Base-by-base conservation (phyloP, 345 rosid genomes). In the Zanthoxylum bungeanum region DNA sequence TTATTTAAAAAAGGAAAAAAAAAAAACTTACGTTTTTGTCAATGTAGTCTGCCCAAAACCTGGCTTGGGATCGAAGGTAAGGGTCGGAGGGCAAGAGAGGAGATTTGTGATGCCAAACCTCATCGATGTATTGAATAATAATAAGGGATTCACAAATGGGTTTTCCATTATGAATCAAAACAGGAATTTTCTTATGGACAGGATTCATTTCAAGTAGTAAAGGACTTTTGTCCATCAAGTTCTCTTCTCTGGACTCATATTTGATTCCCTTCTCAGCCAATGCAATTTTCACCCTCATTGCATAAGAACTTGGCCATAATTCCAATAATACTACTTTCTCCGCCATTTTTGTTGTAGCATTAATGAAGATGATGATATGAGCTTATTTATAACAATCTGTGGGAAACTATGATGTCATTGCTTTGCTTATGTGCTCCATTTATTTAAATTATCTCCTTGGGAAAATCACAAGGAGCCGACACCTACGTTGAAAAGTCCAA, bases 71-170 rank as follows among this genome's bases (percentile, higher is more conserved):
- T 12, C 70, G 61, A 5, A 27, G 62, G 33, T 36, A 72, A 19
- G 70, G 70, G 40, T 53, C 17, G 4, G 69, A 72, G 9, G 76
- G 70, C 7, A 72, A 55, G 21, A 72, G 33, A 24, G 42, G 62
- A 39, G 69, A 22, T 16, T 25, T 21, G 14, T 55, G 2, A n/a
- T 52, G 17, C 70, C 76, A 72, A 22, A 40, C 62, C 39, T 64
- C 76, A 16, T 72, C 76, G 8, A 72, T 64, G 70, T 72, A 72
- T 27, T 40, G 40, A n/a, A 72, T 16, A 25, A 72, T 72, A 6
- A 63, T 7, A 8, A 21, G 61, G 10, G 70, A 72, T 63, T 64
- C 70, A 21, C 69, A 36, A 36, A 36, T 36, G 39, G 8, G 7
- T 36, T 36, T 36, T 36, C 39, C 39, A 5, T 36, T 1, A 64